phyloP scores from a whole-genome alignment of 2,329 filamentous ascomycete species.

The Fusarium drepaniforme region DNA sequence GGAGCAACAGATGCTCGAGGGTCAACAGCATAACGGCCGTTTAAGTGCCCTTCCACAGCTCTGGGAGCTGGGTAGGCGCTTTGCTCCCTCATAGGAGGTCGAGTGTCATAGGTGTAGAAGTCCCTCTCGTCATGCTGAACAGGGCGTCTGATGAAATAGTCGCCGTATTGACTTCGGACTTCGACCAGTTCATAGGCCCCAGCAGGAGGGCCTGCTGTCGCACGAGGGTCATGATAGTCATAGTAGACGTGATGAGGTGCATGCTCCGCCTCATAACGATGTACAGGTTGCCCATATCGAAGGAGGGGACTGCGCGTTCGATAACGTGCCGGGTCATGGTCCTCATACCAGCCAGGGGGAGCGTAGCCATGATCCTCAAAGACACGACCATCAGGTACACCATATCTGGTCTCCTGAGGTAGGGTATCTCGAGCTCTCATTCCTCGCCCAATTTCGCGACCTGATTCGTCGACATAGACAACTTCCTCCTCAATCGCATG shows the following conservation, averaged over 20 bases:
- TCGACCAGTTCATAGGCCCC: constrained; percentile 61
- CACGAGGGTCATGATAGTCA: constrained; percentile 8
- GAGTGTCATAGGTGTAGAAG: constrained; percentile 43
- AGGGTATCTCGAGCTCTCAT: constrained; percentile 32
- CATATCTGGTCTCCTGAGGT: constrained; percentile 17
- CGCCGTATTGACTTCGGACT: constrained; percentile 57
- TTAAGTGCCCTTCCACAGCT: not conserved
- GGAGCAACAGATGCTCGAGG: constrained; percentile 6
- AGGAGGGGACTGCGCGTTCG: constrained; percentile 16
- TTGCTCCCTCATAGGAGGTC: constrained; percentile 21
- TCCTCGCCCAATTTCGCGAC: constrained; percentile 40
- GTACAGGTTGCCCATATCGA: constrained; percentile 18
- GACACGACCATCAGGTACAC: constrained; percentile 8
- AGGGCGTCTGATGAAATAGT: constrained; percentile 61
- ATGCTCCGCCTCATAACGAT: constrained; percentile 16
- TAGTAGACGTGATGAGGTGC: constrained; percentile 19
- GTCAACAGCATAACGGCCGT: constrained; percentile 11
- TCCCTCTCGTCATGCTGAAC: constrained; percentile 45
- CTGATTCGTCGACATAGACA: constrained; percentile 42
- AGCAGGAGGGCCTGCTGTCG: constrained; percentile 18
- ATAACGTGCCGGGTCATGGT: constrained; percentile 16
- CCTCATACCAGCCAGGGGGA: constrained; percentile 20
- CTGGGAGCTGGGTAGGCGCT: constrained; percentile 19
- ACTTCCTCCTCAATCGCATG: constrained; percentile 36
- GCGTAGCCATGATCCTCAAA: constrained; percentile 11